phyloP scores from a whole-genome alignment of 2,329 filamentous ascomycete genomes.

The Aspergillus sp. region DNA sequence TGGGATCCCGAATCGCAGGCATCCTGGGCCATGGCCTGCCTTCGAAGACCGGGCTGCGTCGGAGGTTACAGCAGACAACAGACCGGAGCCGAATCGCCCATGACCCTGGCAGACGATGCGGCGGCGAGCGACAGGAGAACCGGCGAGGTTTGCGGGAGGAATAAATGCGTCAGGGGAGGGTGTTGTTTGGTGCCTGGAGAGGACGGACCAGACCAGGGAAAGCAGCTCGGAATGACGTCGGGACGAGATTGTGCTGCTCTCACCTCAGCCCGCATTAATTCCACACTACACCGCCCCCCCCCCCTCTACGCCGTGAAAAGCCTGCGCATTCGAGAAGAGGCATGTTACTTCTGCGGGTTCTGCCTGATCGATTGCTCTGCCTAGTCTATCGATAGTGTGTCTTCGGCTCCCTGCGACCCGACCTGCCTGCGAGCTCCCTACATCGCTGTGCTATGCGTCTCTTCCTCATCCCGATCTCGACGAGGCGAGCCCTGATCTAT shows the following conservation, averaged over 20 bases:
- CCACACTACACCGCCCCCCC: too few species aligned
- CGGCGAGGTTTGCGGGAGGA: conserved; percentile 1
- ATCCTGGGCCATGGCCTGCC: conserved; percentile 24
- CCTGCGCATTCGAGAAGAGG: too few species aligned
- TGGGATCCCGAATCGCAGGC: conserved; percentile 15
- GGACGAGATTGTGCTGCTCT: conserved; percentile 1
- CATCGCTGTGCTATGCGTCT: conserved; percentile 62
- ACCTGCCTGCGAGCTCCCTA: conserved; percentile 3
- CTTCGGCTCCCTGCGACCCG: conserved; percentile 5
- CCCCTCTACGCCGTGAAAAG: too few species aligned
- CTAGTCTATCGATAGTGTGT: conserved; percentile 13
- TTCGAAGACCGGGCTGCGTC: conserved; percentile 11
- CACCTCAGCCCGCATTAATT: not conserved
- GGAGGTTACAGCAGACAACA: too few species aligned
- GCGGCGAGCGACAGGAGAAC: too few species aligned
- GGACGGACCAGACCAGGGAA: conserved; percentile 2
- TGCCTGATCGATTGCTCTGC: conserved; percentile 10
- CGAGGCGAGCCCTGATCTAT: conserved; percentile 82
- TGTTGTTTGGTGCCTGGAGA: not conserved
- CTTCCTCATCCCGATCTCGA: conserved; percentile 88
- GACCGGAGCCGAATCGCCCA: conserved; percentile 21
- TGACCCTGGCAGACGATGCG: conserved; percentile 7
- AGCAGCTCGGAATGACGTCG: conserved; percentile 18
- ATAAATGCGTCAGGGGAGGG: not conserved
- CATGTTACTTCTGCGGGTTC: conserved; percentile 13